Evolutionary conservation across 805 yeast genomes (phyloP), one percentile per base, ranked within the genome.

Genomic region (Peterozyma xylosa): DNA sequence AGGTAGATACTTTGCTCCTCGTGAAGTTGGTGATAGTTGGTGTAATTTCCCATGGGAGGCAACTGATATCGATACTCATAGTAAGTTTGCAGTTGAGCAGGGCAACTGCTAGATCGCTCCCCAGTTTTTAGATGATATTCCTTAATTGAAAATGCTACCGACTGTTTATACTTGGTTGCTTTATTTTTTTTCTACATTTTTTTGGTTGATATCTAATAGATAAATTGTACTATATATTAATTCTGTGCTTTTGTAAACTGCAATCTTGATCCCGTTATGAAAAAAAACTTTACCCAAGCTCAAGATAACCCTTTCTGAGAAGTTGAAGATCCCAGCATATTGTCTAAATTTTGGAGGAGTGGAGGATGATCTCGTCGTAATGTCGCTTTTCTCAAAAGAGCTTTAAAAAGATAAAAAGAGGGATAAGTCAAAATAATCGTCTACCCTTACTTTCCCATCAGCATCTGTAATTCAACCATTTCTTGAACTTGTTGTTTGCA

Each of bases 21-120:
- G 76, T 53, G 80, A 85, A 35, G 83, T 84, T 35, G 80, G 79
- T 21, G 95, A 86, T 57, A 68, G 67, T 55, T 86, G 96, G 96
- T 78, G 86, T 53, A 89, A 91, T 36, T 86, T 87, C 62, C 96
- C 96, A 35, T 86, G 95, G 95, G 96, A 87, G 59, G 83, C 93
- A 15, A 65, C 62, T 27, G 93, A 86, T 62, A 87, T 86, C 52
- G 95, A 85, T 55, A 71, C 70, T 21, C 96, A 86, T 59, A 82
- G 93, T 18, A 68, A 68, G 50, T 56, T 58, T 33, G 91, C 95
- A 29, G 65, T 67, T 42, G 68, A 64, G 42, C 95, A 86, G 64
- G 90, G 89, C 32, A 76, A 82, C 59, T 70, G 69, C 53, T 77
- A 49, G 37, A 5, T 18, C 11, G 9, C n/a, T 35, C 16, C 29